These are phyloP conservation scores for Fomitopsis schrenkii DNA, from an alignment of 1,284 basidiomycete species.

Conservation along the genomic window DNA sequence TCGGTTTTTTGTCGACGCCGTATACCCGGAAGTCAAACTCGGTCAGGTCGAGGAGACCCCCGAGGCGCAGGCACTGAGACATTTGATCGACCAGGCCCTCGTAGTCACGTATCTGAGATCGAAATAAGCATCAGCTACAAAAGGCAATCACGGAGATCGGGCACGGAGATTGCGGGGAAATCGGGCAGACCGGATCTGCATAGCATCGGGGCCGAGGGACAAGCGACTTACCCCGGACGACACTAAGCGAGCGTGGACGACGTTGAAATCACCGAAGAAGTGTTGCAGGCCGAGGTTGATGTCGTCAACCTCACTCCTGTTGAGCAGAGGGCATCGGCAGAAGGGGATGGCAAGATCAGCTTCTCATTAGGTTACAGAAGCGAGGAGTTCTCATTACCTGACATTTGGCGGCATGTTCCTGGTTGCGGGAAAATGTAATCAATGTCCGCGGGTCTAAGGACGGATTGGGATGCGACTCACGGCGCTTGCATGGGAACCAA, in stretches of 20 bases:
- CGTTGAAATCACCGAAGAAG: conserved; percentile 72
- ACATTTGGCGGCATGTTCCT: conserved; percentile 67
- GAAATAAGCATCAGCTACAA: conserved; percentile 12
- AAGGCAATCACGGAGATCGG: conserved; percentile 10
- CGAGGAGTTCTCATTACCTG: conserved; percentile 37
- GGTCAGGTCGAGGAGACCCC: conserved; percentile 59
- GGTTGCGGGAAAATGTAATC: conserved; percentile 4
- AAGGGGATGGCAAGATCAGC: conserved; percentile 4
- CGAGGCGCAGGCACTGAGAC: conserved; percentile 59
- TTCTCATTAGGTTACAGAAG: not conserved
- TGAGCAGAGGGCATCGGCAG: conserved; percentile 3
- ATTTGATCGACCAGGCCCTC: conserved; percentile 62
- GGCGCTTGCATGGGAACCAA: conserved; percentile 69
- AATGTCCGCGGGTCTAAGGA: conserved; percentile 1
- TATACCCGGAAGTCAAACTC: conserved; percentile 69
- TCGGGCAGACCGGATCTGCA: conserved; percentile 10
- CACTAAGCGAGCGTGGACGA: conserved; percentile 66
- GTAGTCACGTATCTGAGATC: conserved; percentile 63
- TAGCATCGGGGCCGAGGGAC: conserved; percentile 6
- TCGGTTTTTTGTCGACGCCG: conserved; percentile 41
- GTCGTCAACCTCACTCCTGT: conserved; percentile 76
- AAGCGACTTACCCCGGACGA: conserved; percentile 57
- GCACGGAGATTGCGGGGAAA: conserved; percentile 19
- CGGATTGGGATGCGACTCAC: conserved; percentile 36
- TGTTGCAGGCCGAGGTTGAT: conserved; percentile 79